A percentile compares a stretch with the other conserved stretches of the same genome.
These are phyloP conservation scores for Pythium pectinolyticum DNA, from an alignment of 352 stramenopile genomes.

Conservation along the genomic window DNA sequence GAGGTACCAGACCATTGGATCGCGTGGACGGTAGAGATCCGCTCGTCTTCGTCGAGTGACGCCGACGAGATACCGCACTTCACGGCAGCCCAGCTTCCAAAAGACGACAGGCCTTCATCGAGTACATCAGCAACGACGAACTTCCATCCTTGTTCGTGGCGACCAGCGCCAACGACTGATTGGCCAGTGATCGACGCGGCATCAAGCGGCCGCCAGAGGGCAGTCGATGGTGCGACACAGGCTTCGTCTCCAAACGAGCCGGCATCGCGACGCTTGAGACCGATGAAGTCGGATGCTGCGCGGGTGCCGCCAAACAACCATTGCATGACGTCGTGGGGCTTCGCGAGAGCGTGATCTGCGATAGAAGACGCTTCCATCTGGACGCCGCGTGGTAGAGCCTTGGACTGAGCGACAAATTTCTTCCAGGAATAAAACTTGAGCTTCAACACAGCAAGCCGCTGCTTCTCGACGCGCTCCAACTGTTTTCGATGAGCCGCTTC, in stretches of 20 bases:
- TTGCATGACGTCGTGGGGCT: constrained; percentile 15
- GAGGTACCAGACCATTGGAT: constrained; percentile 28
- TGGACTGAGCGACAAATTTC: constrained; percentile 58
- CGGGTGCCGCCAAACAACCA: constrained; percentile 30
- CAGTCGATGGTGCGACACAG: not conserved
- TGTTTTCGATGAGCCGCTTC: constrained; percentile 48
- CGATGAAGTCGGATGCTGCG: constrained; percentile 25
- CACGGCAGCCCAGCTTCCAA: constrained; percentile 73
- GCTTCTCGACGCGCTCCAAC: constrained; percentile 37
- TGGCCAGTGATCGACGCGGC: constrained; percentile 33
- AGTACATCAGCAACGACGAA: constrained; percentile 73
- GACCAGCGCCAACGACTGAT: not conserved
- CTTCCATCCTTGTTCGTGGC: constrained; percentile 49
- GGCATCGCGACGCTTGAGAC: constrained; percentile 11
- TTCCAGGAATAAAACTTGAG: constrained; percentile 64
- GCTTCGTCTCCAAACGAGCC: not conserved
- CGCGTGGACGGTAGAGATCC: constrained; percentile 19
- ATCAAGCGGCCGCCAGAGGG: constrained; percentile 37
- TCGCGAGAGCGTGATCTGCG: constrained; percentile 1
- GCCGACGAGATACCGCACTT: constrained; percentile 41
- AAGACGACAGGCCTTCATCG: constrained; percentile 50
- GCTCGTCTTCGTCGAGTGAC: constrained; percentile 29
- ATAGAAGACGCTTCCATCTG: constrained; percentile 37
- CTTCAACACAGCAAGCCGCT: constrained; percentile 51
- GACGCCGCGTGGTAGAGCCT: constrained; percentile 39